A percentile compares a stretch with the other conserved stretches of the same genome.
These are phyloP conservation scores for Amniculicola lignicola DNA, from an alignment of 495 filamentous ascomycete species.

Conservation along the genomic window DNA sequence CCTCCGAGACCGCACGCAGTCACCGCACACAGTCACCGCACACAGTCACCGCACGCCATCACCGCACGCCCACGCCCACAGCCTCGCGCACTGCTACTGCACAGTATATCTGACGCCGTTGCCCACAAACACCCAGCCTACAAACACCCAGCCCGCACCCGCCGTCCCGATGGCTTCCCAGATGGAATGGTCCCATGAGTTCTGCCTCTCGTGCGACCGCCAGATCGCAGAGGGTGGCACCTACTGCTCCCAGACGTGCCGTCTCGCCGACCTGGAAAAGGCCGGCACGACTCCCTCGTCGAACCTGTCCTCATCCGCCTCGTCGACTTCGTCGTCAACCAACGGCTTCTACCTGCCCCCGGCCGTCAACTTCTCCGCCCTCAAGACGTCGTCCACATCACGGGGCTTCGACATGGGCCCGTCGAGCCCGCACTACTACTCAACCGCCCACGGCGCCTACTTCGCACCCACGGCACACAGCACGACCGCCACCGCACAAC, in stretches of 20 bases:
- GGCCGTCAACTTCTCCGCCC: conserved; percentile 61
- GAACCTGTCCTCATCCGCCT: conserved; percentile 27
- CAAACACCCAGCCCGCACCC: not conserved
- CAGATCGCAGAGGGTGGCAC: conserved; percentile 69
- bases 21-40: too few species aligned
- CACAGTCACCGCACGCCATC: too few species aligned
- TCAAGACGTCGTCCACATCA: conserved; percentile 38
- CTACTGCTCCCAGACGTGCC: conserved; percentile 93
- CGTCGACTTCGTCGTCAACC: conserved; percentile 20
- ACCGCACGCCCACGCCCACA: too few species aligned
- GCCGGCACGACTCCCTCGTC: conserved; percentile 37
- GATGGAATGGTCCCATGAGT: conserved; percentile 85
- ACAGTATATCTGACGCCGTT: not conserved
- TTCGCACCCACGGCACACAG: conserved; percentile 24
- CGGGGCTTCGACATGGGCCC: conserved; percentile 25
- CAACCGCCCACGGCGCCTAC: conserved; percentile 25
- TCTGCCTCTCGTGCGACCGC: conserved; percentile 91
- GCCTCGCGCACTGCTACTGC: not conserved
- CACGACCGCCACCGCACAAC: conserved; percentile 28
- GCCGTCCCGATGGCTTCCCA: conserved; percentile 29
- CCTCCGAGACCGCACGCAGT: too few species aligned
- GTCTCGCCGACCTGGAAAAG: conserved; percentile 81
- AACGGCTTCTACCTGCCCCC: conserved; percentile 64
- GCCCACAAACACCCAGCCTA: not conserved
- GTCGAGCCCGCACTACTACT: conserved; percentile 29